phyloP scores from a whole-genome alignment of 139 green algal species.

The Tetradesmus lagerheimii region DNA sequence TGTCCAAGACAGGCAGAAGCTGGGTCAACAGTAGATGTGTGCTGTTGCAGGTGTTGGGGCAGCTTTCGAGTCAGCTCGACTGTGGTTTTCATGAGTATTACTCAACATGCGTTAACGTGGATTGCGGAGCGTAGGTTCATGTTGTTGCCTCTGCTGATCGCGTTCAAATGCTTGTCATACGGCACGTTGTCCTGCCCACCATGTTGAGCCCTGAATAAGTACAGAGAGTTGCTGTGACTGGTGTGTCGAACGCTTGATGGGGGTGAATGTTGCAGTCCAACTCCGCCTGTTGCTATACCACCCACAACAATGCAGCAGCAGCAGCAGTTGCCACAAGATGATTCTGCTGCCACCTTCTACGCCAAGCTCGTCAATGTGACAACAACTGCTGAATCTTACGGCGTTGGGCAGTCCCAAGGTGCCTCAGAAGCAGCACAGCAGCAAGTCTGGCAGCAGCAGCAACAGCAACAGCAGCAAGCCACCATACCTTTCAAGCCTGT shows the following conservation, averaged over 20 bases:
- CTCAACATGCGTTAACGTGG: no score
- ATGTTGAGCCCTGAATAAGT: no score
- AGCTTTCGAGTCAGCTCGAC: no score
- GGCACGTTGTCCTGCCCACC: neutral
- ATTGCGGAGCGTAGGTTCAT: no score
- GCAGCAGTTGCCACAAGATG: neutral
- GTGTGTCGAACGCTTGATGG: neutral
- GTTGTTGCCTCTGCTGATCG: neutral
- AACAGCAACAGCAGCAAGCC: neutral
- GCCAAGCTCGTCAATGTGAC: neutral
- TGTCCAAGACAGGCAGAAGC: neutral
- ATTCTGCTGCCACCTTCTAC: conserved; percentile 7
- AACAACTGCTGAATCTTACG: neutral
- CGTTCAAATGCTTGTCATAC: neutral
- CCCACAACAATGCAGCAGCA: conserved; percentile 20
- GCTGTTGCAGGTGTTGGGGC: neutral
- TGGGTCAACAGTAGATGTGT: neutral
- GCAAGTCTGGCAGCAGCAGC: neutral
- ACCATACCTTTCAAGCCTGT: conserved; percentile 2
- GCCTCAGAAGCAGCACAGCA: neutral
- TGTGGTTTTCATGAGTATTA: no score
- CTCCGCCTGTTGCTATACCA: neutral
- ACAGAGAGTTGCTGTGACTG: no score
- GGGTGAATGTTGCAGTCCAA: neutral
- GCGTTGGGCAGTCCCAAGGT: neutral